Conservation (phyloP, 225 moss, liverwort and hornwort species). For the Physcomitrellopsis africana region DNA sequence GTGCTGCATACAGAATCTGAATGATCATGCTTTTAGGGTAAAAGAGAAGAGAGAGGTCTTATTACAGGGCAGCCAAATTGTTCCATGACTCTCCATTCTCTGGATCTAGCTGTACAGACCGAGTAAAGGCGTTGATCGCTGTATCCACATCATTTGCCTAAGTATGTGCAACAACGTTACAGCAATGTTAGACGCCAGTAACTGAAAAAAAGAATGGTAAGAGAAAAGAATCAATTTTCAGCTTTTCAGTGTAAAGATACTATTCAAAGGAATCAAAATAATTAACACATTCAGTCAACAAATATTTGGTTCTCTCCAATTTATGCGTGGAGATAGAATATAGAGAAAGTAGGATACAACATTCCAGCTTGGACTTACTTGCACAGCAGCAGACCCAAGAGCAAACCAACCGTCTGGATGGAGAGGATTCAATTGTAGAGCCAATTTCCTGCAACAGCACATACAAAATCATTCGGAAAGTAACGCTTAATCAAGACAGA, state of each 20-base stretch:
- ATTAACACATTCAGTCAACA: neutral
- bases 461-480: conserved; percentile 21
- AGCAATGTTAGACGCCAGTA: conserved; percentile 1
- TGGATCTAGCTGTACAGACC: conserved; percentile 93
- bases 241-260: neutral
- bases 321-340: neutral
- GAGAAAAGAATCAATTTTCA: neutral
- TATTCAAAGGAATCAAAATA: conserved; percentile 4
- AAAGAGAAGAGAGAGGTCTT: conserved; percentile 2
- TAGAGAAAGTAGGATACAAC: neutral
- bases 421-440: conserved; percentile 87
- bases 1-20: conserved; percentile 3
- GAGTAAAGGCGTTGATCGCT: conserved; percentile 82
- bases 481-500: neutral
- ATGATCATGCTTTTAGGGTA: conserved; percentile 10
- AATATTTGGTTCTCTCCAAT: neutral
- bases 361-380: conserved; percentile 54
- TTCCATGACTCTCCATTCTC: conserved; percentile 99
- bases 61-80: conserved; percentile 94
- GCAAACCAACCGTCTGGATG: conserved; percentile 99
- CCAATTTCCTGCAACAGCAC: conserved; percentile 70
- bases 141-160: conserved; percentile 83
- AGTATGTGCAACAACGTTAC: conserved; percentile 8
- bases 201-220: neutral
- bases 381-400: conserved; percentile 91